These are phyloP conservation scores for Cordyceps cateniannulata DNA, from an alignment of 2,329 filamentous ascomycete genomes.

Conservation along the genomic window DNA sequence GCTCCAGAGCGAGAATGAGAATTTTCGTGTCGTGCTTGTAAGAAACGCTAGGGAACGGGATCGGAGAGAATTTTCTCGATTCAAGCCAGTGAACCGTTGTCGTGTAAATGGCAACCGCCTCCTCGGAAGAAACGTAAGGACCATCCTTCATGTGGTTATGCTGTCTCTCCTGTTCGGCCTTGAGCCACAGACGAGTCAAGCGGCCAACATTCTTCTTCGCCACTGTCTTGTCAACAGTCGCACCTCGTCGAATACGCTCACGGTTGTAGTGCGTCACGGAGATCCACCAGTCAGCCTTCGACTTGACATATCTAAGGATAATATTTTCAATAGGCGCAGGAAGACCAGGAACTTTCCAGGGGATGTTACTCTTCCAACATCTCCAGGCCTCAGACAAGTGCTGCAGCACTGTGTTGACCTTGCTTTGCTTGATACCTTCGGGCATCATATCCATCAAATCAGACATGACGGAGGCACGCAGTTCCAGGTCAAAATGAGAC, in stretches of 20 bases:
- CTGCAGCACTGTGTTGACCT: conserved; percentile 95
- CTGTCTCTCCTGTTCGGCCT: conserved; percentile 95
- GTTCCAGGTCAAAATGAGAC: conserved; percentile 94
- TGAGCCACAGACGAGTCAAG: conserved; percentile 90
- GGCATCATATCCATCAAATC: conserved; percentile 99
- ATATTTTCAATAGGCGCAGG: conserved; percentile 98
- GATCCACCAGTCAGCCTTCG: conserved; percentile 99
- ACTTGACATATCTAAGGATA: conserved; percentile 96
- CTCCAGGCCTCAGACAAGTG: conserved; percentile 97
- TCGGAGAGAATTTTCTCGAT: conserved; percentile 95
- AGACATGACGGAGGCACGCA: conserved; percentile 96
- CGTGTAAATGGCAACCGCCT: conserved; percentile 97
- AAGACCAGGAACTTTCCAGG: conserved; percentile 96
- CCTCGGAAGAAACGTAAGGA: conserved; percentile 95
- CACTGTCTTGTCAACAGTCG: conserved; percentile 97
- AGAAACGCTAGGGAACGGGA: conserved; percentile 96
- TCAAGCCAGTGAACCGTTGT: conserved; percentile 99
- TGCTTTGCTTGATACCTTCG: conserved; percentile 98
- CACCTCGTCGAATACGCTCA: conserved; percentile 90
- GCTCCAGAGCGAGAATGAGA: conserved; percentile 87
- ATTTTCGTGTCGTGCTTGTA: conserved; percentile 99
- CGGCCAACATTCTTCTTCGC: conserved; percentile 98
- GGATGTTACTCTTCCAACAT: conserved; percentile 99
- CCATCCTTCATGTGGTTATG: conserved; percentile 99
- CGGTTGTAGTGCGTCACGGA: conserved; percentile 98